phyloP scores from a whole-genome alignment of 495 filamentous ascomycete genomes.

The Staphylotrichum longicolle region DNA sequence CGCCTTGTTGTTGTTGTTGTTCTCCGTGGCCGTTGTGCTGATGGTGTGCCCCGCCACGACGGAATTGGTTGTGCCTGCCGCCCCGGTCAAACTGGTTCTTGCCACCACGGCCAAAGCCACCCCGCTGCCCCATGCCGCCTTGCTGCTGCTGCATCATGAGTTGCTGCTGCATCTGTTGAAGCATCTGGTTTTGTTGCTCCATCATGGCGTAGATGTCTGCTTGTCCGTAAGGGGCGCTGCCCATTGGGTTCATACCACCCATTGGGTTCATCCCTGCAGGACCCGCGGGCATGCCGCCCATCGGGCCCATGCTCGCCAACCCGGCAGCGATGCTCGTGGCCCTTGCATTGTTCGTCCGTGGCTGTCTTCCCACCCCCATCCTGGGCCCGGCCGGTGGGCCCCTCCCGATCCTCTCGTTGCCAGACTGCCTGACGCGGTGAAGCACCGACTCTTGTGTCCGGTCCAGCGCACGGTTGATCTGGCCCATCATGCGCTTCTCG shows the following conservation, averaged over 20 bases:
- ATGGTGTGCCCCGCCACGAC: slow-evolving; percentile 40
- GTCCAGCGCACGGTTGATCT: slow-evolving; percentile 85
- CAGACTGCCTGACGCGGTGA: slow-evolving; percentile 72
- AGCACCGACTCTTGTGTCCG: slow-evolving; percentile 68
- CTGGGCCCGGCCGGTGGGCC: slow-evolving; percentile 72
- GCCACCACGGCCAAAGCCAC: slow-evolving; percentile 49
- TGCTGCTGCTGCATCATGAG: slow-evolving; percentile 65
- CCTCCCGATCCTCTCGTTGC: slow-evolving; percentile 71
- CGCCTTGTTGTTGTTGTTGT: slow-evolving; percentile 22
- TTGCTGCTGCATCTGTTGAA: slow-evolving; percentile 61
- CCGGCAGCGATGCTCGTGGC: slow-evolving; percentile 45
- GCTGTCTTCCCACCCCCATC: slow-evolving; percentile 51
- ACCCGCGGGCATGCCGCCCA: slow-evolving; percentile 38
- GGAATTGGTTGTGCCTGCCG: slow-evolving; percentile 36
- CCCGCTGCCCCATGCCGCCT: slow-evolving; percentile 33
- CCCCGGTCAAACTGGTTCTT: slow-evolving; percentile 77
- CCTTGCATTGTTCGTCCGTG: slow-evolving; percentile 49
- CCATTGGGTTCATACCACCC: slow-evolving; percentile 37
- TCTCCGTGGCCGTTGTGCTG: slow-evolving; percentile 32
- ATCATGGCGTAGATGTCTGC: slow-evolving; percentile 80
- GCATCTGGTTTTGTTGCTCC: slow-evolving; percentile 86
- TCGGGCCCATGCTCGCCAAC: slow-evolving; percentile 40
- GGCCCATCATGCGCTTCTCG: slow-evolving; percentile 78
- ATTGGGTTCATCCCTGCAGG: slow-evolving; percentile 33
- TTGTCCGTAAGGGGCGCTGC: slow-evolving; percentile 47